Evolutionary conservation across 306 rosid species (phyloP), one percentile per base, ranked within the genome.

Genomic region (Vigna mungo): DNA sequence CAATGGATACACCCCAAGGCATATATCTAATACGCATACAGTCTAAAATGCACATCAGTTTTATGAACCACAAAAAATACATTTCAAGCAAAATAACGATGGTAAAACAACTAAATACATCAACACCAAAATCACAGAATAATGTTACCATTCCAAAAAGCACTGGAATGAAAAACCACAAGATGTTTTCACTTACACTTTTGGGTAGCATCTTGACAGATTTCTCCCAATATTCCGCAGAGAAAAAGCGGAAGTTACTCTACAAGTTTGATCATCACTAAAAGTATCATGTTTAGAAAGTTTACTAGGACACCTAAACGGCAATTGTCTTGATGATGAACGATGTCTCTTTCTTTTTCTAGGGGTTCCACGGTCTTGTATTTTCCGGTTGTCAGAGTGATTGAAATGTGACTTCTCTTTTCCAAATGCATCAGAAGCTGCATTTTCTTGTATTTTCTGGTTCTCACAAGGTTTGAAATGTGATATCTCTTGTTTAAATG

Each of bases 361-460:
- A 23, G 59, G 75, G 18, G 65, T 84, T 52, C 81, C 82, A 70
- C 58, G 78, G 43, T 70, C 79, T 53, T 17, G 82, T 75, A 16
- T 68, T 75, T 74, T 85, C 70, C 49, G 86, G 54, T 39, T 70
- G 79, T 83, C 82, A 71, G 84, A 55, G 46, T 9, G 82, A 54
- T 81, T 80, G 83, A 92, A 77, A 80, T 83, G 41, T 36, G 93
- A 85, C 17, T 70, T 55, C 46, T 92, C 93, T 58, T 82, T 76
- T 37, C 48, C 75, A 78, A 82, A 87, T 79, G 90, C 88, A 32
- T 70, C 61, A 43, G 8, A 66, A 54, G 9, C 37, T 67, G 56
- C 27, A 79, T 41, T 41, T 37, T 70, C 80, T 53, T 25, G 83
- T 73, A 16, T 68, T 75, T 74, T 85, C 72, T 53, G 87, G 51